Evolutionary conservation across 140 eudicot genomes (phyloP), one percentile per base, ranked within the genome.

Genomic region (Bidens hawaiensis): DNA sequence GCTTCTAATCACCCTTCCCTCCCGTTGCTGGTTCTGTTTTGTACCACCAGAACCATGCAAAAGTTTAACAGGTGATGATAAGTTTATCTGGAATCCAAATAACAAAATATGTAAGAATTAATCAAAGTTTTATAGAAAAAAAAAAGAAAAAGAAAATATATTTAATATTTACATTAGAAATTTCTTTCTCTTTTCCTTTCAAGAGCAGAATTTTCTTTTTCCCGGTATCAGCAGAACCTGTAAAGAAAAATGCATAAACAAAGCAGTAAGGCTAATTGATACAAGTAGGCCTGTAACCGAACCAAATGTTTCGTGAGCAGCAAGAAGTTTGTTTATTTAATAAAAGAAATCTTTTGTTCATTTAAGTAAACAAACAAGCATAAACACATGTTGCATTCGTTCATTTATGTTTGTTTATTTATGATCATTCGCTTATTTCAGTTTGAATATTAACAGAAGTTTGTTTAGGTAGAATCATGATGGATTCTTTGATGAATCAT

Each of bases 111-210:
- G 27, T 11, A 47, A 22, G 31, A 12, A 34, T 10, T 22, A 30
- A 15, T 15, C 61, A 47, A 15, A 46, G 21, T 23, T 7, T 23
- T 26, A 64, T 14, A 2, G 8, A 65, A 60, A 53, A 36, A 53
- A 18, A 21, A 40, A 10, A 9, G 61, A 4, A 58, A 22, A 10
- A 9, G 11, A 31, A 31, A 31, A 0, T 3, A n/a, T 2, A 33
- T 26, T 21, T 23, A 64, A 36, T 50, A 73, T 89, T 74, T 75
- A 84, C 98, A 70, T 80, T 55, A 38, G 87, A 54, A 62, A 82
- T 75, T 72, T 85, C 93, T 70, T 82, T 83, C 40, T 82, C 90
- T 82, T 90, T 90, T 59, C 96, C 98, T 75, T 91, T 91, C 76
- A 91, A 60, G 61, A 91, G 95, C 75, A 91, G 53, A 72, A 91